Conservation (phyloP, 768 basidiomycete species). For the Hydnomerulius pinastri region DNA sequence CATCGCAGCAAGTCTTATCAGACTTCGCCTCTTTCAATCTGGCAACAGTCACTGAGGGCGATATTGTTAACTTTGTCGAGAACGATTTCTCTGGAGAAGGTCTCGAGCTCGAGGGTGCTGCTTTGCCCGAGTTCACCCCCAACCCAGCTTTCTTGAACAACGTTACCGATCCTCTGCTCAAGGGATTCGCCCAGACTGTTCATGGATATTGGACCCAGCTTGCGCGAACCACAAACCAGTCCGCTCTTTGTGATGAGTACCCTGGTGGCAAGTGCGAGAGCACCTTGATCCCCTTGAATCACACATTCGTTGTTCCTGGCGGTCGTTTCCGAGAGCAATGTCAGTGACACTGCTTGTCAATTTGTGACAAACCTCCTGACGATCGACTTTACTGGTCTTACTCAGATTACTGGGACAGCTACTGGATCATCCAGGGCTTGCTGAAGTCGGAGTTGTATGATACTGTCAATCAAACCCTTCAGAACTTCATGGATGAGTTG, state of each 20-base stretch:
- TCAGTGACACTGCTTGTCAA: slow-evolving; percentile 41
- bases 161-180: slow-evolving; percentile 67
- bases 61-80: slow-evolving; percentile 70
- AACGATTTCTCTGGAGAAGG: slow-evolving; percentile 83
- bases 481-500: slow-evolving; percentile 96
- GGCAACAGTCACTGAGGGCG: slow-evolving; percentile 56
- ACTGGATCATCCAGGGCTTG: slow-evolving; percentile 89
- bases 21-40: slow-evolving; percentile 54
- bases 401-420: slow-evolving; percentile 66
- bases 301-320: slow-evolving; percentile 91
- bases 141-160: slow-evolving; percentile 70
- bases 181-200: slow-evolving; percentile 76
- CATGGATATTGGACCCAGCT: slow-evolving; percentile 85
- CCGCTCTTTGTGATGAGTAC: slow-evolving; percentile 58
- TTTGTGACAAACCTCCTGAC: too few relatives aligned
- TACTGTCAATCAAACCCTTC: slow-evolving; percentile 73
- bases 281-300: slow-evolving; percentile 84
- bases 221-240: slow-evolving; percentile 71
- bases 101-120: slow-evolving; percentile 68
- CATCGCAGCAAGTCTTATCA: slow-evolving; percentile 62
- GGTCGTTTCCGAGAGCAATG: slow-evolving; percentile 85
- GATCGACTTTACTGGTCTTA: too few relatives aligned
- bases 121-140: slow-evolving; percentile 60
- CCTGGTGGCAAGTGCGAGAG: slow-evolving; percentile 67
- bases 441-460: slow-evolving; percentile 74